Evolutionary conservation across 352 stramenopile species (phyloP), one percentile per base, ranked within the genome.

Genomic region (Phytophthora pluvialis): DNA sequence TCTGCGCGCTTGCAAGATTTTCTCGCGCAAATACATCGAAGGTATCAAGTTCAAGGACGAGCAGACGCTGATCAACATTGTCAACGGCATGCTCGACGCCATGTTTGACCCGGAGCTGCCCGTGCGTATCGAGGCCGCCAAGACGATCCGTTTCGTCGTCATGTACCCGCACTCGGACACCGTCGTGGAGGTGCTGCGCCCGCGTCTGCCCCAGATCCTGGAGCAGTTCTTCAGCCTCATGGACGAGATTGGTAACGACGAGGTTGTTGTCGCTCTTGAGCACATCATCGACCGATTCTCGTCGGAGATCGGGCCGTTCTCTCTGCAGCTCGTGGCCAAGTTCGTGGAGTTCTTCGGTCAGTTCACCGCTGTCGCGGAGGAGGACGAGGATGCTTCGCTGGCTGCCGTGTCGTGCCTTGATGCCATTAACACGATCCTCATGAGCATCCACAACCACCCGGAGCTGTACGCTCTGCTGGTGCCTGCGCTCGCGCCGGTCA

Each of bases 221-320:
- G 94, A 98, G 67, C 94, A 98, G 72, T 99, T 99, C 75, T 99
- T 99, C 78, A 91, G 88, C 43, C 97, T 99, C 36, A 99, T 99
- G 97, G 96, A 98, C 67, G 94, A 99, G 77, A 99, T 99, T 62
- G 96, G 96, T n/a, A 98, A 98, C 59, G 97, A 99, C 73, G 95
- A 99, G 77, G 97, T 99, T 26, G 94, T 98, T 10, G 88, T 97
- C 13, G 96, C 96, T 26, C 78, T 97, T 1, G 86, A 97, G 61
- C 81, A 98, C 39, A 98, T 99, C 56, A 98, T 99, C 45, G 95
- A 99, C 69, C 94, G 93, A 46, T 99, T 98, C 78, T 94, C 94
- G 1, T 94, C 98, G 39, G 91, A 99, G 72, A 99, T 99, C 45
- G 94, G 89, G 6, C 89, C 88, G 1, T 97, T 96, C 60, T 97